Evolutionary conservation across 2,329 filamentous ascomycete species (phyloP), one percentile per base, ranked within the genome.

Genomic region (Ascochyta lentis): DNA sequence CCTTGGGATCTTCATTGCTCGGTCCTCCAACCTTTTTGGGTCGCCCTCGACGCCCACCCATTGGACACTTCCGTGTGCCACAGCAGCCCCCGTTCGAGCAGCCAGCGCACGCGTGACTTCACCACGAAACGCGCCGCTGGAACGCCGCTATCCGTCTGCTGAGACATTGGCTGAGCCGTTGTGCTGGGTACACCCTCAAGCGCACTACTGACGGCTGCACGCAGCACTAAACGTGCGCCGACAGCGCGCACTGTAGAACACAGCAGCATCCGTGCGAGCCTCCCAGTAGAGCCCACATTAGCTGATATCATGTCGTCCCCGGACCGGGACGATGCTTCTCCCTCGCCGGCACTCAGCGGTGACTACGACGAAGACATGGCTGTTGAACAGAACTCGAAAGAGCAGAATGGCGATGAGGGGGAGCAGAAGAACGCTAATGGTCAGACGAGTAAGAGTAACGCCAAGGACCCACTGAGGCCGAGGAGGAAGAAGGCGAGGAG

Each of bases 401-500:
- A 70, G 49, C 72, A 70, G 27, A 73, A 71, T 62, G 73, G 78
- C 39, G 58, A 71, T 62, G 66, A 69, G 52, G 58, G 70, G 61
- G 44, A 67, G 41, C 66, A 70, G 58, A 68, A 75, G 68, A 54
- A 59, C n/a, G 35, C 56, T 38, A 73, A 72, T 49, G 68, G 71
- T 55, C 69, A 67, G 53, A 73, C 74, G 57, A 58, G 69, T 19
- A 56, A 68, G 43, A 66, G 66, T 39, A 85, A 85, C 70, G 86
- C 92, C 53, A 98, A 98, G 77, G 95, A 99, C 75, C 93, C 94
- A 53, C 83, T 89, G 70, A 87, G 95, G 57, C 94, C 95, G 16
- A 84, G 93, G 66, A 86, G 95, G 70, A 99, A 98, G 83, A 99
- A 99, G 84, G 95, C 95, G 34, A 86, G 94, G 66, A 85, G 95